Conservation (phyloP, 306 rosid species). For the Medicago arabica region DNA sequence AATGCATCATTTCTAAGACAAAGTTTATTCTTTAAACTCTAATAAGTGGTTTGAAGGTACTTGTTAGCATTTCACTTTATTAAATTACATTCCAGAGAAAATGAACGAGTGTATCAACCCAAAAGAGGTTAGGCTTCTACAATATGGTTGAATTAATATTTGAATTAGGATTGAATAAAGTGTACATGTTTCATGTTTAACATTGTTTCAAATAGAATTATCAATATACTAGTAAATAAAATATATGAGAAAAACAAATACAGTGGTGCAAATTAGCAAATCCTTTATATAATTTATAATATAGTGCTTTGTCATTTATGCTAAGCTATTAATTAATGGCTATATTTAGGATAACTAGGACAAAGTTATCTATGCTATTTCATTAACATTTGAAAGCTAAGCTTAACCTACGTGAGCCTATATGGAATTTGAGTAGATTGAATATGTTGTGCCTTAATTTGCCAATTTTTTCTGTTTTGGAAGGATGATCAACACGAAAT, state of each 20-base stretch:
- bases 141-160: no score
- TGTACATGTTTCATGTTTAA: no score
- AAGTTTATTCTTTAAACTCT: no score
- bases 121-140: no score
- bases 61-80: no score
- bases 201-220: no score
- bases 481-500: constrained; percentile 12
- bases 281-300: neutral
- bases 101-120: neutral
- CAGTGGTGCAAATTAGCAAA: neutral
- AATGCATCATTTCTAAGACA: no score
- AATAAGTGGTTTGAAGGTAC: no score
- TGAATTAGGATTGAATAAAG: no score
- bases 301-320: constrained; percentile 11
- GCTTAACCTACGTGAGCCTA: constrained; percentile 23
- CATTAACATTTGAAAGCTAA: constrained; percentile 39
- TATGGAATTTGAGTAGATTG: constrained; percentile 38
- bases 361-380: constrained; percentile 26
- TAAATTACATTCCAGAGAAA: neutral
- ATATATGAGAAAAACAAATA: no score
- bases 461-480: constrained; percentile 12
- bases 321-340: constrained; percentile 19
- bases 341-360: constrained; percentile 10
- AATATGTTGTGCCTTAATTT: neutral
- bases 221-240: no score